Conservation (phyloP, 2,329 filamentous ascomycete genomes). For the Chalara sp. region DNA sequence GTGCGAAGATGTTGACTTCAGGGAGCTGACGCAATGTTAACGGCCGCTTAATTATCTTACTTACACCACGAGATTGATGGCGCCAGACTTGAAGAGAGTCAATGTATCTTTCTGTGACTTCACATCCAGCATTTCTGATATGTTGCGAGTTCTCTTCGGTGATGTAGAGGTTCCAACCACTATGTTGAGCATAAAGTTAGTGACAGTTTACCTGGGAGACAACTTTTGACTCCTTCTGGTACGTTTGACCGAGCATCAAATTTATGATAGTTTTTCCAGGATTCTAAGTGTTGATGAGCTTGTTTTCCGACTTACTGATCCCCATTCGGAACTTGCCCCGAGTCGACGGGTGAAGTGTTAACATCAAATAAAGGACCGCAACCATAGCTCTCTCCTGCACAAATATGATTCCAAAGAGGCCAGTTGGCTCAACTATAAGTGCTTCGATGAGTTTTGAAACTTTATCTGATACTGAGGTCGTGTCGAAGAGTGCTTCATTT, state of each 20-base stretch:
- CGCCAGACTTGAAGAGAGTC: conserved; percentile 45
- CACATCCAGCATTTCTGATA: conserved; percentile 33
- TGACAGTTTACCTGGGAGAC: no score
- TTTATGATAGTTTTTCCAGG: no score
- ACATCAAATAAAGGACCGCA: conserved; percentile 45
- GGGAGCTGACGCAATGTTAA: conserved; percentile 57
- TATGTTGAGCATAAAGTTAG: conserved; percentile 31
- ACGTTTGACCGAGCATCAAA: no score
- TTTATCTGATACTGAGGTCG: conserved; percentile 47
- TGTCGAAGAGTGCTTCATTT: conserved; percentile 9
- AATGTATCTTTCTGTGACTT: conserved; percentile 31
- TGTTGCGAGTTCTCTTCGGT: conserved; percentile 29
- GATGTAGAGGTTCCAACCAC: conserved; percentile 48
- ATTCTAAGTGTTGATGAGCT: no score
- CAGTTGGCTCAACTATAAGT: conserved; percentile 33
- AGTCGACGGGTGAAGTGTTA: conserved; percentile 42
- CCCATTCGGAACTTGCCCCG: conserved; percentile 35
- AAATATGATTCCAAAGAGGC: conserved; percentile 56
- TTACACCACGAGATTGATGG: conserved; percentile 43
- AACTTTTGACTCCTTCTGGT: no score
- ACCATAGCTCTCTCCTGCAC: conserved; percentile 57
- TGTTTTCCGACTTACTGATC: no score
- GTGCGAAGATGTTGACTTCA: no score
- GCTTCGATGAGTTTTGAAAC: conserved; percentile 48
- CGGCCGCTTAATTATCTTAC: conserved; percentile 60